Evolutionary conservation across 495 filamentous ascomycete species (phyloP).

Genomic region (Lophium mytilinum): DNA sequence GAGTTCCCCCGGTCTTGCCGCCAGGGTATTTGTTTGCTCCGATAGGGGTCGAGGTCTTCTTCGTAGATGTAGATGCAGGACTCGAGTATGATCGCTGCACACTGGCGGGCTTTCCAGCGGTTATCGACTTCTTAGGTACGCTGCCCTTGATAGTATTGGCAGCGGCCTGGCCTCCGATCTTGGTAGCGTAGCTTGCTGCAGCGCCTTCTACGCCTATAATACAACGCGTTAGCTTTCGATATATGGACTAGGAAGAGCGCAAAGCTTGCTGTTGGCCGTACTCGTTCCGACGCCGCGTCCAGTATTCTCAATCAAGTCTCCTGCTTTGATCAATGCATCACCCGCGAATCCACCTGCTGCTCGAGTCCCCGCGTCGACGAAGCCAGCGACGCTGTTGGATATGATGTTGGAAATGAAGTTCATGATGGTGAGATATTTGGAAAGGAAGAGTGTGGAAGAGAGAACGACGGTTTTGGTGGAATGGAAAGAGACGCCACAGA

Average conservation of each 20-base stretch:
- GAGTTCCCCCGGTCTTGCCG: neutral
- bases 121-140: conserved; percentile 2
- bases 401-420: conserved; percentile 21
- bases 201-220: conserved; percentile 16
- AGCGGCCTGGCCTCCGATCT: conserved; percentile 7
- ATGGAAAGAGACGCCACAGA: neutral
- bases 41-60: neutral
- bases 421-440: neutral
- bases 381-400: conserved; percentile 21
- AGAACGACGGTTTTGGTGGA: neutral
- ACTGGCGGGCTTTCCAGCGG: conserved; percentile 2
- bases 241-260: neutral
- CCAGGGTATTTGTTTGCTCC: conserved; percentile 16
- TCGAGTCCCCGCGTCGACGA: conserved; percentile 22
- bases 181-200: conserved; percentile 15
- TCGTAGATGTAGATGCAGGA: conserved; percentile 3
- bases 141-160: neutral
- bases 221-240: neutral
- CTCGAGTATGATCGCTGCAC: conserved; percentile 15
- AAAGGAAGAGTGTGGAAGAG: neutral
- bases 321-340: conserved; percentile 23
- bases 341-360: conserved; percentile 22
- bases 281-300: conserved; percentile 17
- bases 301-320: conserved; percentile 18
- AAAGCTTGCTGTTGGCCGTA: conserved; percentile 2